Percentiles rank a stretch among this genome's conserved stretches.
These are phyloP conservation scores for Aquilaria yunnanensis DNA, from an alignment of 345 rosid species.

Conservation along the genomic window DNA sequence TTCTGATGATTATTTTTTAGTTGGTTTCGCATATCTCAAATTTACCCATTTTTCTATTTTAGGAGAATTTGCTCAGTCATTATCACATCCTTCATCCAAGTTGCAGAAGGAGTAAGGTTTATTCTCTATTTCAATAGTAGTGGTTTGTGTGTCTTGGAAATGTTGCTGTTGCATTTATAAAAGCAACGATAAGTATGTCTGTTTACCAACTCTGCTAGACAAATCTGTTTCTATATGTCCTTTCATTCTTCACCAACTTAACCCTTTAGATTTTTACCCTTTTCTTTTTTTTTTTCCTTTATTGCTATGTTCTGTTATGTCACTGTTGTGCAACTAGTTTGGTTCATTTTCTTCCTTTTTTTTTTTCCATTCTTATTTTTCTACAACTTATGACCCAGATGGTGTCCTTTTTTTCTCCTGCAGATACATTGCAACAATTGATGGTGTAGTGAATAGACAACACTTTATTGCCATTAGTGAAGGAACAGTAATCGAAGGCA, in stretches of 20 bases:
- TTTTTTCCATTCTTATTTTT: no score
- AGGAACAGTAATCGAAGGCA: conserved; percentile 71
- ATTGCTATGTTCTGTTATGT: background rate
- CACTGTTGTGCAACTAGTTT: background rate
- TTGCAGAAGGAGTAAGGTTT: conserved; percentile 73
- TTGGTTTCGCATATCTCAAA: background rate
- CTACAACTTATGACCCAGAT: no score
- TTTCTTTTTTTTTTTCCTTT: no score
- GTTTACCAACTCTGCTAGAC: no score
- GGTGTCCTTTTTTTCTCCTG: background rate
- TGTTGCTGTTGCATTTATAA: background rate
- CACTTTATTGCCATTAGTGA: conserved; percentile 66
- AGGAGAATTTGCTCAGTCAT: conserved; percentile 87
- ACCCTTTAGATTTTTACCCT: no score
- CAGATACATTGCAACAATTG: conserved; percentile 81
- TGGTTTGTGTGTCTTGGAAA: no score
- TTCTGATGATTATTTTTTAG: background rate
- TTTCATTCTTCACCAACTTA: background rate
- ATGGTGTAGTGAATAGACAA: conserved; percentile 55
- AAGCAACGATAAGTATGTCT: background rate
- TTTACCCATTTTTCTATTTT: conserved; percentile 11
- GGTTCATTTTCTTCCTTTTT: no score
- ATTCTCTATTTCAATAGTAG: no score
- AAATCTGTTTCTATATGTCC: no score
- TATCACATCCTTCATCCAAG: conserved; percentile 88